Conservation (phyloP, 208 protist genomes). For the Lotmaria passim region DNA sequence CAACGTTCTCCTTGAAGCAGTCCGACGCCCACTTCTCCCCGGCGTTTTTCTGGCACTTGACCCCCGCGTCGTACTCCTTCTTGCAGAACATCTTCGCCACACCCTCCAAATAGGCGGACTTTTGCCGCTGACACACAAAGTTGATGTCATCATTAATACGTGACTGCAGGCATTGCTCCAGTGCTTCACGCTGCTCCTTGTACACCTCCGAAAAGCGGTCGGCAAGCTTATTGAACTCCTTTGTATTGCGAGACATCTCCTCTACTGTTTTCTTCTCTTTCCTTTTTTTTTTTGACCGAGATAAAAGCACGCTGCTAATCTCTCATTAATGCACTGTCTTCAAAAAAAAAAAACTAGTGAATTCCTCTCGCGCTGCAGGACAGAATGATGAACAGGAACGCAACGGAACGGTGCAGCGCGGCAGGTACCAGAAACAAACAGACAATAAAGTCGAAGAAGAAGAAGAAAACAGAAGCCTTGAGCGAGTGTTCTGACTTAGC, state of each 20-base stretch:
- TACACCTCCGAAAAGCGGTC: slow-evolving; percentile 70
- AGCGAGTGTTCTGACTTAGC: too few species aligned
- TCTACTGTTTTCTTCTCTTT: background rate
- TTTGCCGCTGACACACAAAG: slow-evolving; percentile 84
- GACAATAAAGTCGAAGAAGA: background rate
- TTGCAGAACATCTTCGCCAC: slow-evolving; percentile 78
- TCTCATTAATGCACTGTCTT: too few species aligned
- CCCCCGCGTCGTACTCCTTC: slow-evolving; percentile 73
- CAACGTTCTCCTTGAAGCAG: slow-evolving; percentile 87
- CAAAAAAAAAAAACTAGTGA: too few species aligned
- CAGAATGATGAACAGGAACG: background rate
- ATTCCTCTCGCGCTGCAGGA: too few species aligned
- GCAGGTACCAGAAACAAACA: background rate
- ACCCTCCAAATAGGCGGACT: slow-evolving; percentile 75
- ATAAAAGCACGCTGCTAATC: too few species aligned
- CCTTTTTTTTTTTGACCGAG: slow-evolving; percentile 22
- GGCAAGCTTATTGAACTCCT: slow-evolving; percentile 78
- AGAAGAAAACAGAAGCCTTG: too few species aligned
- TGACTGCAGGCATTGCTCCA: slow-evolving; percentile 76
- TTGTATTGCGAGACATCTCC: slow-evolving; percentile 87
- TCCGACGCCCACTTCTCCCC: slow-evolving; percentile 78
- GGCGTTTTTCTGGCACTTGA: slow-evolving; percentile 73
- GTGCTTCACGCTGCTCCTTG: slow-evolving; percentile 51
- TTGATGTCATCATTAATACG: slow-evolving; percentile 90
- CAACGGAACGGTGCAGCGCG: background rate